Conservation (phyloP, 2,329 filamentous ascomycete genomes). For the Trichoderma sp. region DNA sequence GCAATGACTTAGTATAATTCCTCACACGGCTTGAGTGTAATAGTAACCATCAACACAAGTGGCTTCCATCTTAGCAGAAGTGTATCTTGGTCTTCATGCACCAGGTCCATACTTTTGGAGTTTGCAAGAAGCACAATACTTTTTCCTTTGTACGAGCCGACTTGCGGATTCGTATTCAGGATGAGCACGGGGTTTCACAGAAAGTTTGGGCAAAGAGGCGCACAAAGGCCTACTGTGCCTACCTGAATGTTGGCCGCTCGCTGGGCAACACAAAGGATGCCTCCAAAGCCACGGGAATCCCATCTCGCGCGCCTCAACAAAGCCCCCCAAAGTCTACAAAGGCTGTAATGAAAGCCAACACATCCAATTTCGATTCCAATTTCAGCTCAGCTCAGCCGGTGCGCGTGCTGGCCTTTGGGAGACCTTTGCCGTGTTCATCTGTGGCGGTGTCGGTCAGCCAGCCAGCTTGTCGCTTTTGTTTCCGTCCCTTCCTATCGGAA, state of each 20-base stretch:
- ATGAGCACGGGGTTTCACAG: background rate
- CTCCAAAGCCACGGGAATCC: background rate
- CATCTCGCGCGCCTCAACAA: too few species aligned
- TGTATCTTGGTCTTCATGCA: background rate
- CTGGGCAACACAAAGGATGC: background rate
- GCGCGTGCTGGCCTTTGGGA: too few species aligned
- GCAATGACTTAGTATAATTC: background rate
- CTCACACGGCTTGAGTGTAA: too few species aligned
- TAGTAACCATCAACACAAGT: too few species aligned
- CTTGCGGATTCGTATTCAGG: background rate
- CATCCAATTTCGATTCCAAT: background rate
- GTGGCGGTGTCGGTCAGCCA: constrained; percentile 17
- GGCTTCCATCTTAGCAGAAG: too few species aligned
- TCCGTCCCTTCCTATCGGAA: constrained; percentile 13
- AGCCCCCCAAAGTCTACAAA: too few species aligned
- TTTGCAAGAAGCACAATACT: background rate
- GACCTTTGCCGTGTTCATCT: background rate
- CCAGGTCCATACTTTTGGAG: too few species aligned
- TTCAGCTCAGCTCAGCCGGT: background rate
- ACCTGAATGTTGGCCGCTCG: background rate
- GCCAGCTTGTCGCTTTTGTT: background rate
- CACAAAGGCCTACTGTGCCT: background rate
- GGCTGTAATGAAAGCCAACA: too few species aligned
- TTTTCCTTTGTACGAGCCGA: background rate
- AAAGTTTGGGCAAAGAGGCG: background rate